Evolutionary conservation across 805 yeast genomes (phyloP), one percentile per base, ranked within the genome.

Genomic region (Brettanomyces nanus): DNA sequence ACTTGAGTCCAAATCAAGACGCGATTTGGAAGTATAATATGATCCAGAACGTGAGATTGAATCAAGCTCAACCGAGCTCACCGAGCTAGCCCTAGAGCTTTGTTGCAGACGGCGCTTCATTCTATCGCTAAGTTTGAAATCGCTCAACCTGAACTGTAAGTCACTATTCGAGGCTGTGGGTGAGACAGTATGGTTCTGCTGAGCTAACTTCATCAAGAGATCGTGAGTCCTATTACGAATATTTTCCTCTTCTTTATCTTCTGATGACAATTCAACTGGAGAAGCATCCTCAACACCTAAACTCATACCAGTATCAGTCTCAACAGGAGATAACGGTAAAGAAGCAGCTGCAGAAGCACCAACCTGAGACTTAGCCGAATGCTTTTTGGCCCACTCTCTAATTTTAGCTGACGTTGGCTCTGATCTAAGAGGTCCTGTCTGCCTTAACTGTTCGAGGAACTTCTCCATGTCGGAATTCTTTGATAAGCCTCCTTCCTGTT

Each of bases 401-500:
- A 85, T 76, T 49, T 95, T 68, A 0, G 95, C 94, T 3, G 86
- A 74, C 2, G 85, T 66, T 1, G 92, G 75, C 44, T 87, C 92
- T 5, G 85, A 77, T 44, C 77, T 76, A 4, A 77, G 62, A 9
- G 92, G 84, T 1, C 90, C 95, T 0, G 92, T 85, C 14, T 89
- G 87, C 53, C 87, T 81, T 52, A 92, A 71, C 52, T 83, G 85
- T 56, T 87, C 95, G 41, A 92, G 68, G 35, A 92, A 66, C 26
- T 81, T 75, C 56, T 92, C 98, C 83, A 92, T 86, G 30, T 86
- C 82, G 34, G 59, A 50, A 25, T 41, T 53, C 33, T 43, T 46
- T 17, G 41, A 33, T 6, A 46, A 36, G 4, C 69, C 66, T 15
- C 57, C 63, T 10, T 66, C 73, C 15, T 61, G 68, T 0, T 54